These are phyloP conservation scores for Pezicula rhizophila DNA, from an alignment of 2,329 filamentous ascomycete genomes.

Conservation along the genomic window DNA sequence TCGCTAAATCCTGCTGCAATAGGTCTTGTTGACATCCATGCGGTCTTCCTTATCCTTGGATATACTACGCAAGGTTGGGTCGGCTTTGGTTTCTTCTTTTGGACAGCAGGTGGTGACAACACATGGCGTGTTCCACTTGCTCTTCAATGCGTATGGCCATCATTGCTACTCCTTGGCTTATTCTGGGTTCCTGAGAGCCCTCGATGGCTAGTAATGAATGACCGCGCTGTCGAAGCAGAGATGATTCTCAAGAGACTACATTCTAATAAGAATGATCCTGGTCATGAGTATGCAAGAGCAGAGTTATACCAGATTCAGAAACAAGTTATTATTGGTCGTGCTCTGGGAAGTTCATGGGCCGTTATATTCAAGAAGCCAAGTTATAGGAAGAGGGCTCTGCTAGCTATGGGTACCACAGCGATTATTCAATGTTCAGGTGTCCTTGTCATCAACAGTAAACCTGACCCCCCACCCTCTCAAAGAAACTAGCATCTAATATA, in stretches of 20 bases:
- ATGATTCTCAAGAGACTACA: slow-evolving; percentile 33
- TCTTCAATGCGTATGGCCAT: slow-evolving; percentile 15
- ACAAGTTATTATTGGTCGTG: slow-evolving; percentile 3
- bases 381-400: slow-evolving; percentile 1
- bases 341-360: not conserved
- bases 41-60: slow-evolving; percentile 20
- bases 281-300: not conserved
- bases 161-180: slow-evolving; percentile 7
- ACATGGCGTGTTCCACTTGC: slow-evolving; percentile 21
- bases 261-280: not conserved
- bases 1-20: too few species aligned
- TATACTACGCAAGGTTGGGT: slow-evolving; percentile 17
- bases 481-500: not conserved
- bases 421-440: not conserved
- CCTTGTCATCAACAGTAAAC: slow-evolving; percentile 4
- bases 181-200: slow-evolving; percentile 59
- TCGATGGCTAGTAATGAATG: slow-evolving; percentile 61
- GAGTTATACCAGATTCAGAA: slow-evolving; percentile 10
- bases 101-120: slow-evolving; percentile 10
- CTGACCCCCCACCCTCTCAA: not conserved
- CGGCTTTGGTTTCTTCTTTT: slow-evolving; percentile 18
- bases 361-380: slow-evolving; percentile 4
- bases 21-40: slow-evolving; percentile 24
- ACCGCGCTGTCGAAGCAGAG: slow-evolving; percentile 49
- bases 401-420: slow-evolving; percentile 1